phyloP scores from a whole-genome alignment of 257 asterid genomes.

The Solanum ossicruentum region DNA sequence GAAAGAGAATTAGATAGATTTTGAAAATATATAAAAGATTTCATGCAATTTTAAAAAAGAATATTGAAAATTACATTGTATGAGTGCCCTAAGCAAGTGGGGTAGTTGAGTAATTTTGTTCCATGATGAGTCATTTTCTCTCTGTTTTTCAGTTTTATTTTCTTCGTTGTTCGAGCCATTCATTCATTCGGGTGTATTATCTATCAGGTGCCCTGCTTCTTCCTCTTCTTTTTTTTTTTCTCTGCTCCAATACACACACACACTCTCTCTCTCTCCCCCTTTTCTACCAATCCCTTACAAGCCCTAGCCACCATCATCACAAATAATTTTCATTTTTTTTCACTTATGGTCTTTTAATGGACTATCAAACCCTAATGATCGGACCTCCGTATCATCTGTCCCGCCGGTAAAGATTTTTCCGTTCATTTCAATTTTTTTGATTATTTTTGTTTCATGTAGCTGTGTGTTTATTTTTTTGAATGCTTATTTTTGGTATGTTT shows the following conservation, averaged over 20 bases:
- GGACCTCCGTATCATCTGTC: neutral
- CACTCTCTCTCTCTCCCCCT: neutral
- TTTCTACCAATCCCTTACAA: neutral
- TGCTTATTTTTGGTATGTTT: neutral
- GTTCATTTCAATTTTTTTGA: neutral
- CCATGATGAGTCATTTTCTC: neutral
- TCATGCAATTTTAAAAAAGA: too few species aligned
- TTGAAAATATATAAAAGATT: too few species aligned
- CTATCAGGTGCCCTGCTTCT: neutral
- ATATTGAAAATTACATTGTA: too few species aligned
- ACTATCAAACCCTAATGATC: constrained; percentile 13
- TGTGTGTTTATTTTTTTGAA: neutral
- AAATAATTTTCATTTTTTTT: neutral
- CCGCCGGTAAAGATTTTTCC: constrained; percentile 8
- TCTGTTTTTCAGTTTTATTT: neutral
- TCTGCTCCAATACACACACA: neutral
- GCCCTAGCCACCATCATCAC: constrained; percentile 1
- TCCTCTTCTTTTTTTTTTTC: neutral
- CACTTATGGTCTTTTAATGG: neutral
- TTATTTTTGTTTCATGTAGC: neutral
- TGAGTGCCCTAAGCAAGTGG: too few species aligned
- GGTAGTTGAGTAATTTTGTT: neutral
- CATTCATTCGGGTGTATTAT: constrained; percentile 6
- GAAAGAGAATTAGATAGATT: too few species aligned
- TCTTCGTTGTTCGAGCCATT: constrained; percentile 15